Conservation (phyloP, 768 basidiomycete genomes). For the Lentinula lateritia region DNA sequence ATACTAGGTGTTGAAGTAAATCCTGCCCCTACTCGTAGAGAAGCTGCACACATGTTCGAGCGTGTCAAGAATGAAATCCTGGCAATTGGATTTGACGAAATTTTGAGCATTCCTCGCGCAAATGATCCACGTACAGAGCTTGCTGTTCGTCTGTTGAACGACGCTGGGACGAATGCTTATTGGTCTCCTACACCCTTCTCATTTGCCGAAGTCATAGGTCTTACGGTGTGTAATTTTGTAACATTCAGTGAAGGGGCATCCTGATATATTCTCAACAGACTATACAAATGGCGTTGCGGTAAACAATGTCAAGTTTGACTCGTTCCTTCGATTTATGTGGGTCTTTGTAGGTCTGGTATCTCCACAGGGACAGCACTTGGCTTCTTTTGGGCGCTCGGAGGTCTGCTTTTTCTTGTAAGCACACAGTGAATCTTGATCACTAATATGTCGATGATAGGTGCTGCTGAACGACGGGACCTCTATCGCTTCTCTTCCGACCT, state of each 20-base stretch:
- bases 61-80: constrained; percentile 67
- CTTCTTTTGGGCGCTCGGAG: constrained; percentile 68
- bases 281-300: constrained; percentile 61
- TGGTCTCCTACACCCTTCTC: constrained; percentile 56
- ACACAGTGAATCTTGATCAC: background rate
- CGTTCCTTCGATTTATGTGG: background rate
- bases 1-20: constrained; percentile 59
- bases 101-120: constrained; percentile 56
- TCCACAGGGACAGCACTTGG: constrained; percentile 64
- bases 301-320: constrained; percentile 14
- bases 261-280: constrained; percentile 32
- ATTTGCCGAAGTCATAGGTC: constrained; percentile 58
- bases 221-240: constrained; percentile 42
- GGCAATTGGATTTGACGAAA: constrained; percentile 63
- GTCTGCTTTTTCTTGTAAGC: constrained; percentile 23
- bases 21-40: constrained; percentile 41
- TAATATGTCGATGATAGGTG: constrained; percentile 26
- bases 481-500: constrained; percentile 67
- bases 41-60: constrained; percentile 63
- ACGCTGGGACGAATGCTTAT: constrained; percentile 68
- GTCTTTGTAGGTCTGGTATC: constrained; percentile 52
- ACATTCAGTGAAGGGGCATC: background rate
- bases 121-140: constrained; percentile 56
- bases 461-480: constrained; percentile 55
- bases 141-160: constrained; percentile 61